Evolutionary conservation across 2,329 filamentous ascomycete genomes (phyloP), one percentile per base, ranked within the genome.

Genomic region (Microcera coccophila): DNA sequence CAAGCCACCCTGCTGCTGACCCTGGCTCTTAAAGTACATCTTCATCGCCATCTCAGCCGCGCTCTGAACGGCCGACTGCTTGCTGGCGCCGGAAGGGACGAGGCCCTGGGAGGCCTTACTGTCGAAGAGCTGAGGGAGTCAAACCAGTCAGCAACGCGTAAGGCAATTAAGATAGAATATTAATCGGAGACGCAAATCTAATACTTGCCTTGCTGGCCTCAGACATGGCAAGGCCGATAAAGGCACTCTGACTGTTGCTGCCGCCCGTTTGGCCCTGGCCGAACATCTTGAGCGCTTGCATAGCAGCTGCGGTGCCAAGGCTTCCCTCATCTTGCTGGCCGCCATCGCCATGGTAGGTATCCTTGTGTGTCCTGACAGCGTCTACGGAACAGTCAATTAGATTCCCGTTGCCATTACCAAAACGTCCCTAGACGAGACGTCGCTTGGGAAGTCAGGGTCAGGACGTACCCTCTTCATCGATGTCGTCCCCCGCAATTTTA

Each of bases 21-120:
- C 76, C 62, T 89, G 76, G 55, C 78, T 81, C 78, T 95, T 90
- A 72, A 94, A 70, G 66, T 90, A 95, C 80, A 95, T 85, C 78
- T 95, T 90, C 57, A 95, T 66, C 3, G 90, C 90, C 78, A 87
- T 85, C 74, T 95, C 84, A 2, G 82, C 90, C 3, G 90, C 90
- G 64, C 82, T 74, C 62, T 85, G 81, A 36, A 96, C 72, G 38
- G 82, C 88, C 36, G 81, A 82, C 67, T 95, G 81, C 78, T 95
- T 95, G 67, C 79, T 85, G 4, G 84, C 78, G 19, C 76, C 74
- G 18, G 74, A 66, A 3, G 70, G 62, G 16, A 79, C 69, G 53
- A 76, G 73, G 54, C 78, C 78, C 52, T 75, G 64, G 9, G 72
- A 66, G 21, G 71, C 63, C 63, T 82, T 78, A 61, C 72, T 67